Conservation (phyloP, 176 grass and related monocot genomes). For the Dendrocalamus sinicus region DNA sequence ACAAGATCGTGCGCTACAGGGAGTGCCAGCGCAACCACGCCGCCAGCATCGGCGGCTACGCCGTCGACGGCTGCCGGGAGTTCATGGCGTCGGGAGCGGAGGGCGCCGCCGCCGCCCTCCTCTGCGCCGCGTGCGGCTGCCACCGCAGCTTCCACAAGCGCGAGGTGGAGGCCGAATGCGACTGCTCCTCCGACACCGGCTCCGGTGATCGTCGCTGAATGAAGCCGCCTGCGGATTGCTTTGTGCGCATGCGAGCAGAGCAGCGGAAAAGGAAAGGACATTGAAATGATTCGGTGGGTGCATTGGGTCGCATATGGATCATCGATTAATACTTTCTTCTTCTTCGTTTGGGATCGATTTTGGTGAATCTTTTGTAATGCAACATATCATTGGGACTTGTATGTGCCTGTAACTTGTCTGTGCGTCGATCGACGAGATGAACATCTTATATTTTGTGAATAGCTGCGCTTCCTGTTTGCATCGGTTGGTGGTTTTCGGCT, state of each 20-base stretch:
- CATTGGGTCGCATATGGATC: conserved; percentile 10
- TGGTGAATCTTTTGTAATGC: conserved; percentile 4
- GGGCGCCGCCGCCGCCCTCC: conserved; percentile 46
- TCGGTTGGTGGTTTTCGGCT: background rate
- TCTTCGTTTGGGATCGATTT: background rate
- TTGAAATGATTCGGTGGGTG: conserved; percentile 26
- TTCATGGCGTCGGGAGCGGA: conserved; percentile 57
- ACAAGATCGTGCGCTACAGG: conserved; percentile 48
- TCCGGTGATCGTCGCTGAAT: conserved; percentile 1
- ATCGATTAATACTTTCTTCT: background rate
- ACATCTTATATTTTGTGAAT: conserved; percentile 16
- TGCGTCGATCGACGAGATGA: background rate
- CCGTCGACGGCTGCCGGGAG: conserved; percentile 62
- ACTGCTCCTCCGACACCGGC: conserved; percentile 33
- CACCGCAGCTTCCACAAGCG: conserved; percentile 75
- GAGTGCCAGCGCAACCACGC: conserved; percentile 73
- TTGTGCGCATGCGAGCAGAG: background rate
- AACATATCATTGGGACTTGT: background rate
- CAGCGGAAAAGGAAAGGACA: background rate
- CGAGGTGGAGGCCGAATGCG: conserved; percentile 48
- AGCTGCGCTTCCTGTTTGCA: background rate
- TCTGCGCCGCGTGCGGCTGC: conserved; percentile 64
- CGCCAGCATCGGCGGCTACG: conserved; percentile 51
- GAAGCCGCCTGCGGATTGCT: background rate
- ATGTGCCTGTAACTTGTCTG: background rate